A percentile compares a stretch with the other conserved stretches of the same genome.
These are phyloP conservation scores for Teratosphaeria viscida DNA, from an alignment of 2,329 filamentous ascomycete species.

Conservation along the genomic window DNA sequence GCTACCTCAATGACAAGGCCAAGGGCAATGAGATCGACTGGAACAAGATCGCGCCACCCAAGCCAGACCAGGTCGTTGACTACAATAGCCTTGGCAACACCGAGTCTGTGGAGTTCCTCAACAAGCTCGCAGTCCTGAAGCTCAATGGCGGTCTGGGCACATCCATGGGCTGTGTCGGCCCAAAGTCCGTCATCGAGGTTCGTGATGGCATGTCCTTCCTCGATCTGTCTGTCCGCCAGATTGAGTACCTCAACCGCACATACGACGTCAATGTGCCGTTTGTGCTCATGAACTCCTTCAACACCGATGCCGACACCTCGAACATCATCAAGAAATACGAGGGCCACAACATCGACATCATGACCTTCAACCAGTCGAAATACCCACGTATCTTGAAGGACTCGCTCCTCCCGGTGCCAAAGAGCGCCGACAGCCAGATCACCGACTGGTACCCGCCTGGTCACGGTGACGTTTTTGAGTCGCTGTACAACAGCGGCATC, in stretches of 20 bases:
- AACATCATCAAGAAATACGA: constrained; percentile 99
- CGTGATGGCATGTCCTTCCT: constrained; percentile 99
- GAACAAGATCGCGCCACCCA: constrained; percentile 91
- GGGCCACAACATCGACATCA: constrained; percentile 97
- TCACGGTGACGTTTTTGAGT: constrained; percentile 99
- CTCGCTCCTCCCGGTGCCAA: constrained; percentile 90
- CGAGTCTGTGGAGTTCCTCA: constrained; percentile 86
- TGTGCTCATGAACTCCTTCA: constrained; percentile 99
- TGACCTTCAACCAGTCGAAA: constrained; percentile 99
- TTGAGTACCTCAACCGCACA: constrained; percentile 97
- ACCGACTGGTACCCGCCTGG: constrained; percentile 98
- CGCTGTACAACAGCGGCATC: constrained; percentile 96
- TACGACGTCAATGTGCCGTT: constrained; percentile 97
- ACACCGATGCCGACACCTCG: constrained; percentile 95
- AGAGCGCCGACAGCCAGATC: constrained; percentile 75
- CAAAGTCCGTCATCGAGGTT: constrained; percentile 99
- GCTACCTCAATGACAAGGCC: constrained; percentile 97
- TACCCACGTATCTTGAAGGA: constrained; percentile 98
- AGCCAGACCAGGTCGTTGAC: constrained; percentile 86
- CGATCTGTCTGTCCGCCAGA: constrained; percentile 95
- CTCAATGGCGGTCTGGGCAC: constrained; percentile 98
- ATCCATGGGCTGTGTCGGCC: constrained; percentile 98
- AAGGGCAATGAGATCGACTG: constrained; percentile 95
- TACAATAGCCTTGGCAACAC: constrained; percentile 84
- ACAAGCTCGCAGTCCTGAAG: constrained; percentile 96